Conservation (phyloP, 768 basidiomycete genomes). For the Coprinopsis cinerea region DNA sequence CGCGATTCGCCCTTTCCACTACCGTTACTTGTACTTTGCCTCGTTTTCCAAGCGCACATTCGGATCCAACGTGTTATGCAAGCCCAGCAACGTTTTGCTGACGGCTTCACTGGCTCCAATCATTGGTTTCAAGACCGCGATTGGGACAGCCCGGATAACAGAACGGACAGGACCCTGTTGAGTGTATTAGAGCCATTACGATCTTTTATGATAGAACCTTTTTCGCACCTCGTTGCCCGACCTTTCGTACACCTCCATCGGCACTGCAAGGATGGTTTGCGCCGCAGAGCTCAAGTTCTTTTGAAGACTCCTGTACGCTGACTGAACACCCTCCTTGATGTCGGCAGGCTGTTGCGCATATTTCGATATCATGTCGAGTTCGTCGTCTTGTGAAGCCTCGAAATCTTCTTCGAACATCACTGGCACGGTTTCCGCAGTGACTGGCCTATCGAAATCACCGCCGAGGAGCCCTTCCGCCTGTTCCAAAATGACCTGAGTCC, state of each 20-base stretch:
- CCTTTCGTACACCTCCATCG: conserved; percentile 98
- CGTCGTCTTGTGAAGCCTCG: conserved; percentile 26
- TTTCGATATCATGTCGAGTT: conserved; percentile 67
- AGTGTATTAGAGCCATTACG: conserved; percentile 3
- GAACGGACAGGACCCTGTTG: conserved; percentile 84
- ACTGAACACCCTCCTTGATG: conserved; percentile 81
- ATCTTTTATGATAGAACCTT: not conserved
- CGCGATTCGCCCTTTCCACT: not conserved
- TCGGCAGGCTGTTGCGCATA: conserved; percentile 90
- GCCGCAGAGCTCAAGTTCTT: conserved; percentile 90
- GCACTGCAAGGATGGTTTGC: conserved; percentile 96
- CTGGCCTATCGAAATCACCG: conserved; percentile 59
- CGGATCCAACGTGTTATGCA: conserved; percentile 92
- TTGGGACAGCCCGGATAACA: conserved; percentile 94
- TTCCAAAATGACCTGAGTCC: conserved; percentile 96
- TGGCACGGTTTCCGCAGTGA: conserved; percentile 65
- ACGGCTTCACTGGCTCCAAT: conserved; percentile 97
- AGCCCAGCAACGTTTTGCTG: conserved; percentile 88
- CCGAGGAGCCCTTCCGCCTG: conserved; percentile 90
- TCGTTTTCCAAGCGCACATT: conserved; percentile 75
- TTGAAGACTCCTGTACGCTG: conserved; percentile 85
- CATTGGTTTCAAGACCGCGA: conserved; percentile 96
- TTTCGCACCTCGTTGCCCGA: conserved; percentile 79
- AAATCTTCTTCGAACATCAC: conserved; percentile 30
- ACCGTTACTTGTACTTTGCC: conserved; percentile 82